Evolutionary conservation across 2,329 filamentous ascomycete genomes (phyloP).

Genomic region (Fusarium aywerte): DNA sequence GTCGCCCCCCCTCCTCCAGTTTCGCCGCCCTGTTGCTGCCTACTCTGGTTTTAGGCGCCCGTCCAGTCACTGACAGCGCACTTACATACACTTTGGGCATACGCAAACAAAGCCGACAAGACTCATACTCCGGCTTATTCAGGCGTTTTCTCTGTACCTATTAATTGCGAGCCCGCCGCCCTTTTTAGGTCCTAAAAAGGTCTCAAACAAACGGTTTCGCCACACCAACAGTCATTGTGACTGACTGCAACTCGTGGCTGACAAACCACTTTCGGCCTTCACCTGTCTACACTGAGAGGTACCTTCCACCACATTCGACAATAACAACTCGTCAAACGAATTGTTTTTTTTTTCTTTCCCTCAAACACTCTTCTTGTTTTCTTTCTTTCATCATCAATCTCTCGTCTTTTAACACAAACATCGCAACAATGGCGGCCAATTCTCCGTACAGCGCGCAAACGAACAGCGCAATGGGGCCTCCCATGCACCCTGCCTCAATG

Average conservation of each 20-base stretch:
- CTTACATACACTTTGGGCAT: conserved; percentile 40
- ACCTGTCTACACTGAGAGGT: conserved; percentile 17
- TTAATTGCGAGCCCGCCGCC: conserved; percentile 35
- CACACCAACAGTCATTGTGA: conserved; percentile 43
- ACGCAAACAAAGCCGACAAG: conserved; percentile 39
- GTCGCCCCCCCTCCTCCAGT: conserved; percentile 35
- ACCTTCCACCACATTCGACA: conserved; percentile 50
- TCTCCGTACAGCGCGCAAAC: conserved; percentile 35
- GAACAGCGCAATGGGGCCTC: conserved; percentile 47
- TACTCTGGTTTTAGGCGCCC: conserved; percentile 41
- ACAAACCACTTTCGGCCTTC: conserved; percentile 49
- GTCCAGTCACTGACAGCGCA: conserved; percentile 40
- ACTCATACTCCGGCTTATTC: conserved; percentile 39
- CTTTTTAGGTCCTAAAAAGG: conserved; percentile 33
- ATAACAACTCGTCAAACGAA: conserved; percentile 37
- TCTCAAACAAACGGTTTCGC: conserved; percentile 35
- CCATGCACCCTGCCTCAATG: conserved; percentile 45
- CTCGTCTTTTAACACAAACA: conserved; percentile 27
- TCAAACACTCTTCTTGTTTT: conserved; percentile 30
- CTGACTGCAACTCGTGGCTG: conserved; percentile 47
- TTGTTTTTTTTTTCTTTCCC: conserved; percentile 30
- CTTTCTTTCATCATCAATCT: conserved; percentile 21
- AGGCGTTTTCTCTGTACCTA: conserved; percentile 23
- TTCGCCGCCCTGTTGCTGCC: conserved; percentile 43
- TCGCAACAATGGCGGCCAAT: conserved; percentile 44